These are phyloP conservation scores for Funneliformis geosporum DNA, from an alignment of 192 early-diverging fungal genomes.

Conservation along the genomic window DNA sequence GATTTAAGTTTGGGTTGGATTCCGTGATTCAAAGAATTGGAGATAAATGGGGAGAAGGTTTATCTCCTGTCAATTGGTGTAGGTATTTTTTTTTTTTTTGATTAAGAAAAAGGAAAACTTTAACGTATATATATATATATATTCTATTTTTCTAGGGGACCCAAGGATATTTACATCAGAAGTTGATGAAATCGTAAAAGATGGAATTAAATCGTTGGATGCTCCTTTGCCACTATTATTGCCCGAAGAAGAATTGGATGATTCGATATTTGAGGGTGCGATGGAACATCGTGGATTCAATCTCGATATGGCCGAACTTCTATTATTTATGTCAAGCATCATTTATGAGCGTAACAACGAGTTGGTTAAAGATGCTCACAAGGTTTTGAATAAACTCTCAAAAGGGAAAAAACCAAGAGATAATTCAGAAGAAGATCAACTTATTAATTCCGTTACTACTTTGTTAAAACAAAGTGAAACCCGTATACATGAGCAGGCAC, in stretches of 20 bases:
- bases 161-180: slow-evolving; percentile 7
- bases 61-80: slow-evolving; percentile 48
- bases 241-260: background rate
- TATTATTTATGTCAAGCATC: background rate
- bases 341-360: slow-evolving; percentile 3
- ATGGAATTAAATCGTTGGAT: background rate
- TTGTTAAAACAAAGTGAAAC: slow-evolving; percentile 41
- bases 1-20: slow-evolving; percentile 33
- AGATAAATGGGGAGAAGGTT: slow-evolving; percentile 38
- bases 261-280: background rate
- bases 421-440: background rate
- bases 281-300: background rate
- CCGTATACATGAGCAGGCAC: slow-evolving; percentile 37
- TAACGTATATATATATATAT: background rate
- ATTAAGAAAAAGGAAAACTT: background rate
- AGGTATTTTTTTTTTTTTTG: slow-evolving; percentile 11
- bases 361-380: background rate
- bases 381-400: background rate
- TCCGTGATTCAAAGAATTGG: slow-evolving; percentile 19
- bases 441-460: background rate
- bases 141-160: background rate
- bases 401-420: background rate
- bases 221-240: background rate
- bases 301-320: background rate
- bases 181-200: background rate